Conservation (phyloP, 2,329 filamentous ascomycete genomes). For the Apiospora rasikravindrae region DNA sequence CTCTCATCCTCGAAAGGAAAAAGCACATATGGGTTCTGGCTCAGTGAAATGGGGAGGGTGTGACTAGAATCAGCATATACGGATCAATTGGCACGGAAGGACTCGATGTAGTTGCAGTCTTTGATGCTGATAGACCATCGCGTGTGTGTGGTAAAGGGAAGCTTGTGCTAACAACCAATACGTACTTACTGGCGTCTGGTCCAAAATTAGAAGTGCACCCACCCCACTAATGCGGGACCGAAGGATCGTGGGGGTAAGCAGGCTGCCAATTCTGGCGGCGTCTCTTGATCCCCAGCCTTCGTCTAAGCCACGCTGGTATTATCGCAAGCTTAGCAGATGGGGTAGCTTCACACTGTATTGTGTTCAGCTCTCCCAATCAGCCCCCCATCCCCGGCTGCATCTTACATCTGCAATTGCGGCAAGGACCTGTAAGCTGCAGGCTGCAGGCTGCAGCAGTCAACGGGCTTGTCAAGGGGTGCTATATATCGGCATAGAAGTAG, state of each 20-base stretch:
- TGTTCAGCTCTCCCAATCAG: neutral
- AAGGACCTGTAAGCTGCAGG: neutral
- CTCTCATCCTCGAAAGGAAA: neutral
- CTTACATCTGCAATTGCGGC: neutral
- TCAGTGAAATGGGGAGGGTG: neutral
- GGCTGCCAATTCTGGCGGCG: neutral
- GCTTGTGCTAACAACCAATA: neutral
- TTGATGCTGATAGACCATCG: neutral
- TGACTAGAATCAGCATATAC: neutral
- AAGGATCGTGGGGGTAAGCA: conserved; percentile 2
- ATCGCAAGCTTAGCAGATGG: neutral
- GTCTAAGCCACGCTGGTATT: neutral
- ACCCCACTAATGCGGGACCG: neutral
- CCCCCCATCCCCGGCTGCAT: neutral
- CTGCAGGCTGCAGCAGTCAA: neutral
- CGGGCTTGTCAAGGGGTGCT: neutral
- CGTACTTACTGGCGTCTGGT: neutral
- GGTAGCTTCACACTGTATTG: neutral
- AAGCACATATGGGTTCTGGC: neutral
- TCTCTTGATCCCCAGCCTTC: neutral
- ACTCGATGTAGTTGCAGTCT: neutral
- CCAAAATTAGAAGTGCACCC: neutral
- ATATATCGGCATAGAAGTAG: neutral
- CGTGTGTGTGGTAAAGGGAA: neutral
- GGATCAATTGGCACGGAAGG: neutral